These are phyloP conservation scores for Chlorella sp. DNA, from an alignment of 139 green algal species.

Conservation along the genomic window DNA sequence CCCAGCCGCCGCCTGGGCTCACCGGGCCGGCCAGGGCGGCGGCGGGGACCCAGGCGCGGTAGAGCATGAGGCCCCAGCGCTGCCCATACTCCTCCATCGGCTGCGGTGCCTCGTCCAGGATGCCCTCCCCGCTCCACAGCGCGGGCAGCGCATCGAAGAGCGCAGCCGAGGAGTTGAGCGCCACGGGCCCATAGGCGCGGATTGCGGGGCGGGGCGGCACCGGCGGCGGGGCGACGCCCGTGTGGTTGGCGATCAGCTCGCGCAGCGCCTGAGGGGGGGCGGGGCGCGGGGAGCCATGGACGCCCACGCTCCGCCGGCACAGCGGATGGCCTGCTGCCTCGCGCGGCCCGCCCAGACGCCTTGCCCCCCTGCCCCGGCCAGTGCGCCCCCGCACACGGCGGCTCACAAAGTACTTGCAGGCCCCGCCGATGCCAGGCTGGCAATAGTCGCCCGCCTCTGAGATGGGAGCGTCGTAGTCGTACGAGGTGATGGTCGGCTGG, in stretches of 20 bases:
- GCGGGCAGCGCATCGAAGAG: conserved; percentile 36
- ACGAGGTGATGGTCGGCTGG: conserved; percentile 50
- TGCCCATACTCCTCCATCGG: conserved; percentile 67
- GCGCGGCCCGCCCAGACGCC: no score
- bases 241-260: conserved; percentile 36
- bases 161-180: conserved; percentile 23
- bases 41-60: conserved; percentile 17
- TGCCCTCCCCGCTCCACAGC: conserved; percentile 32
- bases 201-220: conserved; percentile 23
- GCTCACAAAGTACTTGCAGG: conserved; percentile 57
- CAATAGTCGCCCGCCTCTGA: conserved; percentile 47
- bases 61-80: conserved; percentile 52
- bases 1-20: no score
- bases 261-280: conserved; percentile 36
- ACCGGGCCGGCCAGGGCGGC: conserved; percentile 1
- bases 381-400: no score
- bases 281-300: no score
- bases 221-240: conserved; percentile 25
- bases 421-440: conserved; percentile 61
- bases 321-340: no score
- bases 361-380: no score
- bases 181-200: conserved; percentile 36
- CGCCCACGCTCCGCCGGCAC: no score
- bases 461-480: conserved; percentile 68
- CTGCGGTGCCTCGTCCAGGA: conserved; percentile 32